These are phyloP conservation scores for Entoloma clypeatum DNA, from an alignment of 1,284 basidiomycete species.

Conservation along the genomic window DNA sequence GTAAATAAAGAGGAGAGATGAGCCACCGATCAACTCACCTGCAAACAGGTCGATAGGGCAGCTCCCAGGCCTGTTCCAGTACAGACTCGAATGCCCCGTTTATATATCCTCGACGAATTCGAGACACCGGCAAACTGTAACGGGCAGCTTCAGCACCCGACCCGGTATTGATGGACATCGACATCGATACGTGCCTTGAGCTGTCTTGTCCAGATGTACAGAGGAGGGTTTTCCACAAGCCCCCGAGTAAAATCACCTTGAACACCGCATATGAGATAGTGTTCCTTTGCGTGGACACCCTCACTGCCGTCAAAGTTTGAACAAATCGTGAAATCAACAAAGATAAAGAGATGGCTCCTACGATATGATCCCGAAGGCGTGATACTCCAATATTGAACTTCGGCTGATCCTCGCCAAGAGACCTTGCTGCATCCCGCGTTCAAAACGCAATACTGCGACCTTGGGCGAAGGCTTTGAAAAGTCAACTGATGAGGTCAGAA, in stretches of 20 bases:
- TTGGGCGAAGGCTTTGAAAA: conserved; percentile 54
- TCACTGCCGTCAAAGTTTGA: conserved; percentile 50
- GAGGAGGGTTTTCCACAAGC: conserved; percentile 65
- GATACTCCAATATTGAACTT: conserved; percentile 60
- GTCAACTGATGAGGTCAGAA: conserved; percentile 2
- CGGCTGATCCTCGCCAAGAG: conserved; percentile 59
- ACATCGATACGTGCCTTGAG: conserved; percentile 51
- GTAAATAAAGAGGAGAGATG: conserved; percentile 6
- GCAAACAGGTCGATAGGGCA: conserved; percentile 69
- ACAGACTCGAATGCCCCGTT: conserved; percentile 71
- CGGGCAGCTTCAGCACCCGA: background rate
- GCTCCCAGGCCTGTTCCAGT: conserved; percentile 77
- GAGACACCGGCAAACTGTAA: conserved; percentile 67
- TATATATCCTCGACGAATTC: conserved; percentile 73
- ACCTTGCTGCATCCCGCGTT: conserved; percentile 70
- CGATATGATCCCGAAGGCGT: conserved; percentile 66
- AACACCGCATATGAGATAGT: conserved; percentile 76
- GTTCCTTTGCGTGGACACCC: conserved; percentile 63
- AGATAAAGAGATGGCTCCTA: conserved; percentile 31
- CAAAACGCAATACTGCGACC: conserved; percentile 59
- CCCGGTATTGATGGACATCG: background rate
- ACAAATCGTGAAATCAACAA: background rate
- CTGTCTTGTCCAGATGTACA: conserved; percentile 66
- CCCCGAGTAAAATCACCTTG: conserved; percentile 73
- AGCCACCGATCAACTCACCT: conserved; percentile 46